Conservation (phyloP, 2,329 filamentous ascomycete genomes). For the Drechslerella stenobrocha region DNA sequence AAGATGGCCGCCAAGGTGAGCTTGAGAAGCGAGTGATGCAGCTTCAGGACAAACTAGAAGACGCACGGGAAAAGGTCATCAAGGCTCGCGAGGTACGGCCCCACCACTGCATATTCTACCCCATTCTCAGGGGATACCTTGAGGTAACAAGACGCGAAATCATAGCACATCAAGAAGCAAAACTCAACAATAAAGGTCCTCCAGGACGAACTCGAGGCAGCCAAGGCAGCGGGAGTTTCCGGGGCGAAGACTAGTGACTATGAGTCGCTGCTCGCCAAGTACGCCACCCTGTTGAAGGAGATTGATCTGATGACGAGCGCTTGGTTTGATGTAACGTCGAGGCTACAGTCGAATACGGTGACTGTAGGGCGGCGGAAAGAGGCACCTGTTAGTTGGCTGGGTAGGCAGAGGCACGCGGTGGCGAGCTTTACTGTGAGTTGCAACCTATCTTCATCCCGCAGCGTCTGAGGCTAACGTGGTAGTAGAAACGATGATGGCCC, state of each 20-base stretch:
- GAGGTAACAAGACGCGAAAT: slow-evolving; percentile 7
- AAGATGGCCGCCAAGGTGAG: slow-evolving; percentile 51
- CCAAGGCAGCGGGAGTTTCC: slow-evolving; percentile 46
- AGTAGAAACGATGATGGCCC: not conserved
- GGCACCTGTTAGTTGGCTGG: slow-evolving; percentile 77
- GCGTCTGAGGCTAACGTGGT: not conserved
- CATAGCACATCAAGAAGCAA: slow-evolving; percentile 54
- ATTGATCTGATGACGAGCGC: slow-evolving; percentile 78
- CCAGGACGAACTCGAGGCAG: slow-evolving; percentile 52
- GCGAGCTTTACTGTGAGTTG: slow-evolving; percentile 42
- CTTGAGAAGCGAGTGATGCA: slow-evolving; percentile 52
- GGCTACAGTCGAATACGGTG: slow-evolving; percentile 81
- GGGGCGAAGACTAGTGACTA: slow-evolving; percentile 54
- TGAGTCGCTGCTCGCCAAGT: slow-evolving; percentile 54
- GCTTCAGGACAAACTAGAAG: slow-evolving; percentile 53
- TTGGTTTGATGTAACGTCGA: slow-evolving; percentile 79
- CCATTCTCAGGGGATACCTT: not conserved
- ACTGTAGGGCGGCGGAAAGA: slow-evolving; percentile 75
- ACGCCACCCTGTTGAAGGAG: slow-evolving; percentile 74
- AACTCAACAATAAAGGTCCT: slow-evolving; percentile 54
- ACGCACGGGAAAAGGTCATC: slow-evolving; percentile 52
- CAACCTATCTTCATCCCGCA: not conserved
- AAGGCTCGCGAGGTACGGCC: slow-evolving; percentile 52
- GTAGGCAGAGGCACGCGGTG: slow-evolving; percentile 67
- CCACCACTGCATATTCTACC: not conserved